These are phyloP conservation scores for Yamadazyma friedrichii DNA, from an alignment of 1,139 yeast species.

Conservation along the genomic window DNA sequence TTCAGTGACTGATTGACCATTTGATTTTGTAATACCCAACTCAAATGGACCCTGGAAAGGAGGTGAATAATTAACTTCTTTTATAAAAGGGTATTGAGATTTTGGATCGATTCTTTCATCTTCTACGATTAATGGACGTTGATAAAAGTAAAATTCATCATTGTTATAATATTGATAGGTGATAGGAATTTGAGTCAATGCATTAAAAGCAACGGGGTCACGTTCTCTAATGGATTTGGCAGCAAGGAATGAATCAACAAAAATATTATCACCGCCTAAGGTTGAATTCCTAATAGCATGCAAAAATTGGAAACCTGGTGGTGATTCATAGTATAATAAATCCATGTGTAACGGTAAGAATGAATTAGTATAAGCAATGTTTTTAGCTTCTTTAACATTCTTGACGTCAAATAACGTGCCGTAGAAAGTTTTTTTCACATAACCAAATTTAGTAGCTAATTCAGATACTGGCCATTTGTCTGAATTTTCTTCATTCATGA, in stretches of 20 bases:
- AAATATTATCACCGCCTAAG: conserved; percentile 68
- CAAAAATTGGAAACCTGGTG: conserved; percentile 77
- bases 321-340: conserved; percentile 74
- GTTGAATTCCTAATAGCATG: conserved; percentile 67
- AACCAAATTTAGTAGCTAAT: conserved; percentile 65
- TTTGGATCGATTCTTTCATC: conserved; percentile 36
- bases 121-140: conserved; percentile 67
- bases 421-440: conserved; percentile 70
- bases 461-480: conserved; percentile 40
- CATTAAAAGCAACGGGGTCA: conserved; percentile 66
- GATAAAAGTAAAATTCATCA: conserved; percentile 61
- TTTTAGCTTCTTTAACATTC: conserved; percentile 58
- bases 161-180: conserved; percentile 70
- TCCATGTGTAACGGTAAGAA: conserved; percentile 82
- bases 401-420: conserved; percentile 74
- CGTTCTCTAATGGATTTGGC: conserved; percentile 51
- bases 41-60: conserved; percentile 86
- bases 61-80: conserved; percentile 73
- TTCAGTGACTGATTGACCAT: conserved; percentile 12
- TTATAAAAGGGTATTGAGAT: conserved; percentile 40
- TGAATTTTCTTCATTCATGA: conserved; percentile 30
- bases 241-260: conserved; percentile 75
- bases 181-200: conserved; percentile 62
- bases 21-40: conserved; percentile 41
- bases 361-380: conserved; percentile 69